Conservation (phyloP, 169 alveolate genomes). For the Eimeria tenella region DNA sequence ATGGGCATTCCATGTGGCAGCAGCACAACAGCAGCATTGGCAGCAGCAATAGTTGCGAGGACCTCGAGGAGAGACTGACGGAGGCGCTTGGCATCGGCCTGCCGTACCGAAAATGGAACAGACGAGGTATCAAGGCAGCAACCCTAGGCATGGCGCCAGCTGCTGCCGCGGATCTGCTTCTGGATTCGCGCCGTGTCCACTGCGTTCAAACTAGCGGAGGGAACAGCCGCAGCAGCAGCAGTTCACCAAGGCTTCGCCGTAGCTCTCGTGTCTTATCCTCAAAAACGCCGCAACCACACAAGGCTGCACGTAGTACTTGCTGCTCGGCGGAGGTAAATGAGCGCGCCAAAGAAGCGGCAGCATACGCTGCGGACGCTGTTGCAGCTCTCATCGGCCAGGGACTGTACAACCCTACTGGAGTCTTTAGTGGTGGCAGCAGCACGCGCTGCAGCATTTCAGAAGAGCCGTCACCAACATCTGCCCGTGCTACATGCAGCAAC, state of each 20-base stretch:
- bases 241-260: background rate
- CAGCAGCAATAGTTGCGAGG: conserved; percentile 26
- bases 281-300: conserved; percentile 20
- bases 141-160: background rate
- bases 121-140: background rate
- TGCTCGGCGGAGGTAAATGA: background rate
- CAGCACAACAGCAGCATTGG: conserved; percentile 40
- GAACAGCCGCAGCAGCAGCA: conserved; percentile 37
- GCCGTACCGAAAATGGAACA: background rate
- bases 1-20: background rate
- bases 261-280: background rate
- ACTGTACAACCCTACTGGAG: background rate
- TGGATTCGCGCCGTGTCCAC: background rate
- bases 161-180: background rate
- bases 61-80: conserved; percentile 6
- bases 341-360: background rate
- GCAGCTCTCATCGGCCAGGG: background rate
- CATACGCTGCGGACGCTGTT: background rate
- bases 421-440: conserved; percentile 59
- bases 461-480: background rate
- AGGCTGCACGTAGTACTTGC: background rate
- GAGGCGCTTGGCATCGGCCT: conserved; percentile 42
- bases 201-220: background rate
- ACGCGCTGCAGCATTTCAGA: conserved; percentile 49
- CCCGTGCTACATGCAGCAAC: background rate